Base-by-base conservation (phyloP, 2,329 filamentous ascomycete genomes). In the Biscogniauxia mediterranea region DNA sequence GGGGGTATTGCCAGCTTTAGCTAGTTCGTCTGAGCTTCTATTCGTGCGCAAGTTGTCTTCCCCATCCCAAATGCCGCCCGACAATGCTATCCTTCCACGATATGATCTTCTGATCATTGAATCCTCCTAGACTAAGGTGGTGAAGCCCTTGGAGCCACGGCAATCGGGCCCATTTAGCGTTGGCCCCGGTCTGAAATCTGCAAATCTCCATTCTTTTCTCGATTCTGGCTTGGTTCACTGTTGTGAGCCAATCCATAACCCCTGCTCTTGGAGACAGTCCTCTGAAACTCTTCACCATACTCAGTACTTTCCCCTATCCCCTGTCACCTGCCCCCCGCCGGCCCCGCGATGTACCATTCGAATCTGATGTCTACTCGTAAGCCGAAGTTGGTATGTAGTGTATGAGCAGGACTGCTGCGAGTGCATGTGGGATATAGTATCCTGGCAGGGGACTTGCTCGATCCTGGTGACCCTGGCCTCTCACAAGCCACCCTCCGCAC, bases 401-500 rank as follows among this genome's bases (percentile, higher is more conserved):
- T 26, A 38, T 54, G 52, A 54, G 23, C 23, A 54, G 23, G 52
- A n/a, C 23, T 23, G 23, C 23, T 28, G 52, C 5, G 7, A 19
- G 17, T 23, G 8, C 11, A 26, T 53, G 61, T 54, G 54, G 59
- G 49, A 23, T 32, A 52, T 50, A 25, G 23, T 26, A 25, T 23
- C 51, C 52, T 52, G 26, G 55, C 61, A 63, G 46, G 56, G 55
- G 52, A 58, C 60, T 61, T 59, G 55, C 26, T 28, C 20, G 32
- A 58, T 59, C 60, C 57, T 46, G 55, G 64, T 51, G 57, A 67
- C 66, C 67, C 67, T 63, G 64, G 65, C 55, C 59, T 59, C 61
- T 67, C 65, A 66, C 68, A 62, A 67, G 67, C 63, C 64, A 66
- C 67, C 65, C 67, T 68, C 66, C 61, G 63, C 68, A 69, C 64